Percentiles rank a stretch among this genome's conserved stretches.
phyloP scores from a whole-genome alignment of 306 rosid genomes.

The Fragaria vesca region DNA sequence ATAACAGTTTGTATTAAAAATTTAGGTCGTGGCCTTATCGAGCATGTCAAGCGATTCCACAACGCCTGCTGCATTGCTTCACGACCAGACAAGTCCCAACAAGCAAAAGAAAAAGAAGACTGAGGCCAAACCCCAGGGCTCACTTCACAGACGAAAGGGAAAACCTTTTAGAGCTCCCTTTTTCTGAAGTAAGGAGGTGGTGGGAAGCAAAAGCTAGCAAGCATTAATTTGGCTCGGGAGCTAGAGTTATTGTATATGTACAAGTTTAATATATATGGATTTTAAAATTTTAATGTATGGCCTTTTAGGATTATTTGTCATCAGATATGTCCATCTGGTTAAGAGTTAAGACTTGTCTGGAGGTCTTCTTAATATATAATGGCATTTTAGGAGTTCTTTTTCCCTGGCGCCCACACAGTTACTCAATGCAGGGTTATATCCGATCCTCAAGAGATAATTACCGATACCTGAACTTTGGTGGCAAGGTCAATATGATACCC shows the following conservation, averaged over 20 bases:
- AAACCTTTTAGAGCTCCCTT: background rate
- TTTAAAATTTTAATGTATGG: no score
- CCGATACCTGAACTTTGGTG: no score
- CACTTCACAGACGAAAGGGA: background rate
- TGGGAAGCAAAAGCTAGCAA: background rate
- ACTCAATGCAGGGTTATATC: no score
- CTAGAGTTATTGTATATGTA: background rate
- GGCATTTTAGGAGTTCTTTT: no score
- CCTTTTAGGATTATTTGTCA: no score
- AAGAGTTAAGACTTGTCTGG: background rate
- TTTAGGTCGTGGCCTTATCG: background rate
- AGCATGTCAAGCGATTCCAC: background rate
- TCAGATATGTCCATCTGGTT: no score
- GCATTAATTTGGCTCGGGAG: background rate
- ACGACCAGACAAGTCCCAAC: background rate
- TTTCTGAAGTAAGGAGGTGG: background rate
- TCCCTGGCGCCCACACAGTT: no score
- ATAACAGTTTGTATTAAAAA: background rate
- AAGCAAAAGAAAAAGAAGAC: background rate
- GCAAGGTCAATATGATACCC: no score
- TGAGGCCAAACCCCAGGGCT: background rate
- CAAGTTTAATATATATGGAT: background rate
- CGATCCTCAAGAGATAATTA: no score
- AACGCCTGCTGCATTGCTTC: background rate
- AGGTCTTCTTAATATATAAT: no score